These are phyloP conservation scores for Coemansia sp. DNA, from an alignment of 192 early-diverging fungal species.

Conservation along the genomic window DNA sequence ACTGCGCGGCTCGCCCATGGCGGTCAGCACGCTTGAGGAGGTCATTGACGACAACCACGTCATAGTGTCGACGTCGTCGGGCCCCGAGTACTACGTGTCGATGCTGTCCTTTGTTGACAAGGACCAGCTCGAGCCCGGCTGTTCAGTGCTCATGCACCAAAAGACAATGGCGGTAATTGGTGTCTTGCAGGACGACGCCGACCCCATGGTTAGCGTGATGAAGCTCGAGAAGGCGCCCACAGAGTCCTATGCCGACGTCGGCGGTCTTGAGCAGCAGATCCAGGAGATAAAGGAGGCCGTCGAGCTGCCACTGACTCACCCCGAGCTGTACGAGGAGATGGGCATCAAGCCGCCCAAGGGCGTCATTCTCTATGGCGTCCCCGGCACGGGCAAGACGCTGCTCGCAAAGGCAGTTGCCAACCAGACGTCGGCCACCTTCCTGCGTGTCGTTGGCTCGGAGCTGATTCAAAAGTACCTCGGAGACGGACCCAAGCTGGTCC, in stretches of 20 bases:
- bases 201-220: constrained; percentile 99
- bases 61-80: constrained; percentile 90
- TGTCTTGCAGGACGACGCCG: constrained; percentile 92
- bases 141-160: constrained; percentile 93
- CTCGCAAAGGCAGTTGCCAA: constrained; percentile 98
- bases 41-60: constrained; percentile 99
- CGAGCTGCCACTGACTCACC: constrained; percentile 95
- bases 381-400: constrained; percentile 93
- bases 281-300: constrained; percentile 99
- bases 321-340: constrained; percentile 98
- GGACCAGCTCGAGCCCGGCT: constrained; percentile 96
- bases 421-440: constrained; percentile 97
- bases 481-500: constrained; percentile 97
- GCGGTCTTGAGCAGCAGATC: constrained; percentile 95
- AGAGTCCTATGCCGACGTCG: constrained; percentile 98
- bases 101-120: constrained; percentile 99
- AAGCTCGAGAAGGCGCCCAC: constrained; percentile 99
- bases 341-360: constrained; percentile 99
- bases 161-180: constrained; percentile 92
- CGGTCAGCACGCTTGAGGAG: constrained; percentile 94
- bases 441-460: constrained; percentile 97
- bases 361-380: constrained; percentile 94
- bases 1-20: constrained; percentile 96
- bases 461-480: constrained; percentile 99
- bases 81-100: constrained; percentile 96